Evolutionary conservation across 2,329 filamentous ascomycete species (phyloP).

Genomic region (Alternaria sp.): DNA sequence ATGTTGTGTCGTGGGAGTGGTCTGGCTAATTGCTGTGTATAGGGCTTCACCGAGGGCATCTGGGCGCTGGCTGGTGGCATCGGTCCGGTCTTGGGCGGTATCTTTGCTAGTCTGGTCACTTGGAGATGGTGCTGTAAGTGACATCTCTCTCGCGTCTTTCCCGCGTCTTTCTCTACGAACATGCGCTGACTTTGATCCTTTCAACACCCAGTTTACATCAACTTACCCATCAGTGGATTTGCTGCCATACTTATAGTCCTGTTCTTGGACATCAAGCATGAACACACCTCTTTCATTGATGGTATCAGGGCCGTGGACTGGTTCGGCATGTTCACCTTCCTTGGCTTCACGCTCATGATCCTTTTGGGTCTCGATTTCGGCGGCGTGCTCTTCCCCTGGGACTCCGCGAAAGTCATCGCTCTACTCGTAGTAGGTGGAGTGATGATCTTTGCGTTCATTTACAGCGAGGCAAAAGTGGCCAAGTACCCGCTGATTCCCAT

Average conservation of each 20-base stretch:
- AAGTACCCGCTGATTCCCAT: conserved; percentile 73
- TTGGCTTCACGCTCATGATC: conserved; percentile 59
- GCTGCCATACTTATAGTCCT: conserved; percentile 59
- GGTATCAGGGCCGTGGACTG: conserved; percentile 62
- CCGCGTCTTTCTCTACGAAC: neutral
- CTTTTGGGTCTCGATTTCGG: conserved; percentile 63
- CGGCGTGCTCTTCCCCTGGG: conserved; percentile 61
- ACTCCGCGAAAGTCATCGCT: conserved; percentile 61
- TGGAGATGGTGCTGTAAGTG: conserved; percentile 61
- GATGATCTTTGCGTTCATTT: conserved; percentile 61
- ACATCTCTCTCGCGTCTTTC: neutral
- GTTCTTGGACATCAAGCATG: conserved; percentile 63
- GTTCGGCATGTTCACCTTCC: conserved; percentile 60
- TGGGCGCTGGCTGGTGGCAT: conserved; percentile 63
- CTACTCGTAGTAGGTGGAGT: conserved; percentile 59
- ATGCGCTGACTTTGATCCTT: neutral
- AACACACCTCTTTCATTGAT: conserved; percentile 56
- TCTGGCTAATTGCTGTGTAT: neutral
- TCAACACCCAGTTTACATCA: conserved; percentile 57
- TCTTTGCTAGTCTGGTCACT: conserved; percentile 53
- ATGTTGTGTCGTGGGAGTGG: neutral
- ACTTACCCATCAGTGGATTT: conserved; percentile 58
- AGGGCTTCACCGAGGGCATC: conserved; percentile 58
- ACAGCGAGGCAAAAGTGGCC: conserved; percentile 69
- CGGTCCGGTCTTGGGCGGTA: conserved; percentile 61